Conservation (phyloP, 108 stramenopile species). For the Fragilaria crotonensis region DNA sequence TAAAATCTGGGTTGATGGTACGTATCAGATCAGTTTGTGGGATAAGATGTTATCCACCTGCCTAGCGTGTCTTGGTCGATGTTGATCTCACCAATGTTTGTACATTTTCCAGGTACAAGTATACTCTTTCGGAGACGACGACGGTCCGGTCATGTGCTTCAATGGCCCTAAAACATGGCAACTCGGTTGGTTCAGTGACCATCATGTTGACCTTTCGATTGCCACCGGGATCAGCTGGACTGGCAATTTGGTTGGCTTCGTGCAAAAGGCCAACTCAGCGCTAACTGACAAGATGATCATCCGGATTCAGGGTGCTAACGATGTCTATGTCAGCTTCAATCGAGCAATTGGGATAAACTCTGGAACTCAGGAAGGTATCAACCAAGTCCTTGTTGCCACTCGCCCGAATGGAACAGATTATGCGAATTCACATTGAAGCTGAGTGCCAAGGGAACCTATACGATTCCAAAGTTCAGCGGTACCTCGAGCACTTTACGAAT, state of each 20-base stretch:
- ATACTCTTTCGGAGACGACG: conserved; percentile 7
- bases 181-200: conserved; percentile 17
- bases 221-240: background rate
- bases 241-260: background rate
- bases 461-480: conserved; percentile 16
- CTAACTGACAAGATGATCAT: background rate
- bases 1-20: background rate
- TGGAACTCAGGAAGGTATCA: conserved; percentile 5
- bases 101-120: conserved; percentile 3
- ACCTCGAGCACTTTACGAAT: background rate
- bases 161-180: conserved; percentile 14
- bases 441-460: background rate
- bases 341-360: conserved; percentile 5
- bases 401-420: background rate
- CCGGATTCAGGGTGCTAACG: background rate
- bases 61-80: too few species aligned
- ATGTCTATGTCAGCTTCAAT: conserved; percentile 5
- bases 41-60: too few species aligned
- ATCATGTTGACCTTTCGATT: background rate
- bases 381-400: conserved; percentile 5
- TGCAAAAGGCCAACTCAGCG: background rate
- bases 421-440: background rate
- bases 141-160: conserved; percentile 20
- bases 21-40: too few species aligned
- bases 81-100: background rate